Evolutionary conservation across 2,329 filamentous ascomycete genomes (phyloP), one percentile per base, ranked within the genome.

Genomic region (Geosmithia putterillii): DNA sequence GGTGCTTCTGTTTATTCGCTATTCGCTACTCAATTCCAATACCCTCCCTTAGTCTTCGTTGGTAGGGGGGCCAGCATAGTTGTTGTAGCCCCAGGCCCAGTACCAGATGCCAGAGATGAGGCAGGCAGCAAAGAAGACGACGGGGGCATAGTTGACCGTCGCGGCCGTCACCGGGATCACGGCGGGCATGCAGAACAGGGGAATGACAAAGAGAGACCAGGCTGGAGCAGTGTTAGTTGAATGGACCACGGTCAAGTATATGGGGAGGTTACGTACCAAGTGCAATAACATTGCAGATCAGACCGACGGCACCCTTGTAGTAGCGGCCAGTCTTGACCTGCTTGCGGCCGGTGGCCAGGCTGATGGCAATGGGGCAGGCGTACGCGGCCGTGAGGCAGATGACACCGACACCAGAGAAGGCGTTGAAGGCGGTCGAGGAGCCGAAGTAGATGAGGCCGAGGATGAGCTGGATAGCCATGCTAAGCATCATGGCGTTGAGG

Each of bases 121-220:
- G 44, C 74, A 71, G 48, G 83, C 81, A 5, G 69, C 79, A 21
- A 81, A 73, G 51, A 86, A 85, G n/a, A 87, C 82, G 28, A 79
- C 82, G 14, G 78, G 78, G 2, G 81, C 82, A 59, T 85, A 87
- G 68, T 87, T 87, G 68, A 86, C 81, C 35, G 66, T 70, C 17
- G 62, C 56, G 23, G 55, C 60, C 1, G 69, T 71, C 35, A 83
- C 77, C 6, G 77, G 77, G n/a, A 83, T 63, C 38, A 61, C 61
- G 0, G 76, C 71, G 1, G 81, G 82, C 78, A 84, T 83, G 61
- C 78, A 86, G 68, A 86, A 86, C 15, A 86, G 72, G 1, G 82
- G 81, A 42, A 86, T 74, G 32, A 79, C 81, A 43, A 87, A 70
- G 14, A 70, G 51, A 44, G 77, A 81, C 82, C 82, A 86, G 42